A percentile compares a stretch with the other conserved stretches of the same genome.
phyloP scores from a whole-genome alignment of 2,329 filamentous ascomycete genomes.

The Emmonsia crescens region DNA sequence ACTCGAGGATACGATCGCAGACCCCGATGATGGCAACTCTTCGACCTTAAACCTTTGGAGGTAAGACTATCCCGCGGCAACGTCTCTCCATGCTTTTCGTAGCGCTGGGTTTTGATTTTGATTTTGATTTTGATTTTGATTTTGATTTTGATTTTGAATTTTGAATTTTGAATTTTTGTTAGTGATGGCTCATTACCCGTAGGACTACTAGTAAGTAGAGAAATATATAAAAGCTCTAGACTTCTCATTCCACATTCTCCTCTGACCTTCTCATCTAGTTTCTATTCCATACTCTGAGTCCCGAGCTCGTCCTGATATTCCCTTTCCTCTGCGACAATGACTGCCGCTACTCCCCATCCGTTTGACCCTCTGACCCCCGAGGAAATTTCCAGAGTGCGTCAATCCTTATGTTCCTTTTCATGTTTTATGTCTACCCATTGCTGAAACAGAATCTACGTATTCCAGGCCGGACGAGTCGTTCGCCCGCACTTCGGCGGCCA shows the following conservation, averaged over 20 bases:
- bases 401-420: background rate
- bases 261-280: background rate
- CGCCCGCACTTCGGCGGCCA: background rate
- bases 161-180: too few relatives aligned
- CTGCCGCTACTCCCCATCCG: constrained; percentile 2
- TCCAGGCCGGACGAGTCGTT: background rate
- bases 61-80: background rate
- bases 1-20: background rate
- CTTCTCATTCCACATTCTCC: background rate
- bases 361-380: constrained; percentile 9
- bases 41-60: background rate
- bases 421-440: background rate
- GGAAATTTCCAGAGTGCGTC: constrained; percentile 7
- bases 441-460: background rate
- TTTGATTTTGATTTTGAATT: too few relatives aligned
- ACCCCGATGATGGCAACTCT: background rate
- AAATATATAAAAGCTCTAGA: background rate
- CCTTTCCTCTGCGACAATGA: background rate
- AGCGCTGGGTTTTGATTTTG: background rate
- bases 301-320: background rate
- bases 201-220: too few relatives aligned
- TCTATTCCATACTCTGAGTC: background rate
- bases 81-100: background rate
- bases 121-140: background rate
- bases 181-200: too few relatives aligned